Base-by-base conservation (phyloP, 768 basidiomycete genomes). In the Pleurotus tuoliensis region DNA sequence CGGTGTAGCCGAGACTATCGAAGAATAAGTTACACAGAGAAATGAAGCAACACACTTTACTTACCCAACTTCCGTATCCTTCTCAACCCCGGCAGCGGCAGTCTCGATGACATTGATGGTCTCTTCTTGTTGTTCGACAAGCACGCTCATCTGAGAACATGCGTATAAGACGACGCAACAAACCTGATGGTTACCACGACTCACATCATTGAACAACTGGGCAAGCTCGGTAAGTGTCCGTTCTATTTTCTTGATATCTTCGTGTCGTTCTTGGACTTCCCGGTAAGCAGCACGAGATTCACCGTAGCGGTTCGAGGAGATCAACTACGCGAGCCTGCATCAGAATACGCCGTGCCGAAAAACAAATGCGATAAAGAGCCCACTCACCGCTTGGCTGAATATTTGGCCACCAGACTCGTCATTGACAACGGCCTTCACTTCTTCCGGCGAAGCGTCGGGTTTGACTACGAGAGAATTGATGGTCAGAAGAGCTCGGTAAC, bases 221-320 rank as follows among this genome's bases (percentile, higher is more conserved):
- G 94, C 95, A 45, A 98, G 83, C 73, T 98, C 93, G 12, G 85
- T 87, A 45, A 99, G 76, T 8, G 95, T 98, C 72, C 83, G 82
- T 71, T 98, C 96, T 64, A 99, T 98, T 65, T 89, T 88, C 72
- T 93, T 87, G 71, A 99, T 92, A 63, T 99, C 95, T 69, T 90
- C 90, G 66, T 98, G 94, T 58, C 96, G 88, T 64, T 89, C 91
- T 74, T 98, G 96, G n/a, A 98, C 96, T 68, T 99, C 96, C 51
- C 87, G 84, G 71, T 95, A 97, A 3, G 95, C 94, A 8, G 88
- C 88, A 54, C 88, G 81, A 46, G 95, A 92, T 66, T 90, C 88
- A 52, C 89, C 94, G 63, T 89, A 91, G n/a, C 92, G 89, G 71
- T 88, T 92, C 46, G 92, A 92, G 73, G 83, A 91, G 77, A 95